These are phyloP conservation scores for Clitoria ternatea DNA, from an alignment of 306 rosid species.

Conservation along the genomic window DNA sequence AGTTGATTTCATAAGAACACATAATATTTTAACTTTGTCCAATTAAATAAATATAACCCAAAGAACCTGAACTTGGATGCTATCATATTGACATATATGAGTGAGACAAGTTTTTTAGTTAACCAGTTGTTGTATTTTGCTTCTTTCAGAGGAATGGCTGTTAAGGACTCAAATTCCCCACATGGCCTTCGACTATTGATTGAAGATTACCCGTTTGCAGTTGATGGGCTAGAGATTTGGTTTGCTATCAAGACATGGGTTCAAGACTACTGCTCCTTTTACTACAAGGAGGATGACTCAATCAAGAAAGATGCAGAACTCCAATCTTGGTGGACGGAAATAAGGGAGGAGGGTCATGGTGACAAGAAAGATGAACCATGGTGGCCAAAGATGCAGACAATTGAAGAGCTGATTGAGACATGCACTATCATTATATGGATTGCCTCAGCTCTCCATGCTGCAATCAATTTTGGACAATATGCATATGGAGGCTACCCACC, in stretches of 20 bases:
- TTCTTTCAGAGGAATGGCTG: slow-evolving; percentile 56
- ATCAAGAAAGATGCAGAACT: slow-evolving; percentile 37
- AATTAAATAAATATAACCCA: not conserved
- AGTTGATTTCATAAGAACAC: not conserved
- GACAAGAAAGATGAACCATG: slow-evolving; percentile 53
- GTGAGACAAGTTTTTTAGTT: not conserved
- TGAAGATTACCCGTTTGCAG: slow-evolving; percentile 54
- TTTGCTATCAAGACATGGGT: slow-evolving; percentile 56
- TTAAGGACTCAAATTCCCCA: slow-evolving; percentile 32
- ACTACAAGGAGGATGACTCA: slow-evolving; percentile 30
- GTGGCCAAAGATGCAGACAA: slow-evolving; percentile 55
- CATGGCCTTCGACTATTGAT: slow-evolving; percentile 43
- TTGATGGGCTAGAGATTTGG: slow-evolving; percentile 61
- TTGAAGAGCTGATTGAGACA: slow-evolving; percentile 38
- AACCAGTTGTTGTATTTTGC: slow-evolving; percentile 14
- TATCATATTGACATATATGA: not conserved
- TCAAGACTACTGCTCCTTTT: slow-evolving; percentile 39
- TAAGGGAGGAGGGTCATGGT: slow-evolving; percentile 46
- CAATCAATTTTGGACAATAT: slow-evolving; percentile 50
- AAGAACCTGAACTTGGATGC: not conserved
- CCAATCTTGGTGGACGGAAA: slow-evolving; percentile 60
- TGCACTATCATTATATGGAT: slow-evolving; percentile 51
- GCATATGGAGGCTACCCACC: slow-evolving; percentile 43
- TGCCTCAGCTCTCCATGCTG: slow-evolving; percentile 60
- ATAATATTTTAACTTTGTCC: not conserved